A percentile compares a stretch with the other conserved stretches of the same genome.
Conservation (phyloP, 345 rosid species). For the Lepidium didymum region DNA sequence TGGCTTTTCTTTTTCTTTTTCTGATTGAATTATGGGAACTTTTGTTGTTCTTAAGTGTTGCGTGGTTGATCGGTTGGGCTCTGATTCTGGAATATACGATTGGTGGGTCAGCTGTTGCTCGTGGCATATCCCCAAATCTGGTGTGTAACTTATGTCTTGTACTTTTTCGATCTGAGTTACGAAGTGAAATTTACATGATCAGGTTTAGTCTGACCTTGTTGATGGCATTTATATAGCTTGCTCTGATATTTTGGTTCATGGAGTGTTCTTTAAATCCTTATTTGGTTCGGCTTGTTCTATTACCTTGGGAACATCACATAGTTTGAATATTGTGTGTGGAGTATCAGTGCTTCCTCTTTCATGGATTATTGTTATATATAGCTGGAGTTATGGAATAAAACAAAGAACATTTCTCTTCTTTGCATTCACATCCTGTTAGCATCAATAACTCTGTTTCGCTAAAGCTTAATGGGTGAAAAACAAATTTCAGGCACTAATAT, state of each 20-base stretch:
- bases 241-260: not conserved
- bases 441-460: not conserved
- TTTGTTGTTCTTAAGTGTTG: slow-evolving; percentile 42
- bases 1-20: not conserved
- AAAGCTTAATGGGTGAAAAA: not conserved
- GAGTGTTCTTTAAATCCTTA: not conserved
- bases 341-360: not conserved
- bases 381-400: not conserved
- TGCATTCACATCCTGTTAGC: not conserved
- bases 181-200: not conserved
- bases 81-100: slow-evolving; percentile 88
- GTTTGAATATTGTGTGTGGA: not conserved
- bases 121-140: slow-evolving; percentile 91
- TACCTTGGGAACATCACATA: not conserved
- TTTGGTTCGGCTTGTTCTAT: not conserved
- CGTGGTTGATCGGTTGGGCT: slow-evolving; percentile 97
- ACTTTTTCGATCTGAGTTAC: not conserved
- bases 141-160: slow-evolving; percentile 25
- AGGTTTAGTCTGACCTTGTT: not conserved
- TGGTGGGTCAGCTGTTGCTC: slow-evolving; percentile 95
- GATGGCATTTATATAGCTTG: not conserved
- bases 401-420: not conserved
- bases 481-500: slow-evolving; percentile 59
- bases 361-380: not conserved
- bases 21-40: not conserved